Conservation (phyloP, 179 eudicot species). For the Vitellaria paradoxa region DNA sequence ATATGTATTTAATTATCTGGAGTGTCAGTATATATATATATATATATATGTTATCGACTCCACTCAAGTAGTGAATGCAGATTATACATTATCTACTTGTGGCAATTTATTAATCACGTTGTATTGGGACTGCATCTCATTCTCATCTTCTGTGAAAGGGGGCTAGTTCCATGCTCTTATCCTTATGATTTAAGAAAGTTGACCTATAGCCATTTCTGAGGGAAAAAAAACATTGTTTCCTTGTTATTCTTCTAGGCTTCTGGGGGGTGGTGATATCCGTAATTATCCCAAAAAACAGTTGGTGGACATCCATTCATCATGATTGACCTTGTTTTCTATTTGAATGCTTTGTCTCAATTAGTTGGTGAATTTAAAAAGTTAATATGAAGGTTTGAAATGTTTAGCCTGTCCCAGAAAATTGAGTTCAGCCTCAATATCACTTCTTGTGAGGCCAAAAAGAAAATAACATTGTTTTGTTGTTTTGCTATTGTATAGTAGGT, state of each 20-base stretch:
- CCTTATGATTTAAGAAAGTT: not conserved
- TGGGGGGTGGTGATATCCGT: no score
- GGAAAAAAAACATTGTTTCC: not conserved
- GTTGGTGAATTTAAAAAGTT: not conserved
- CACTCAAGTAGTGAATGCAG: no score
- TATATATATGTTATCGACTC: no score
- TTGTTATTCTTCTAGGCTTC: not conserved
- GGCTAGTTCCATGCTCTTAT: not conserved
- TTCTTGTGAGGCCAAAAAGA: no score
- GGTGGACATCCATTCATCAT: not conserved
- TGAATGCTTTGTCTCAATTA: not conserved
- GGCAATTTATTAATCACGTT: not conserved
- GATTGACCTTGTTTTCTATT: not conserved
- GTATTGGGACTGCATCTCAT: not conserved
- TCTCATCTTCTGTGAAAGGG: not conserved
- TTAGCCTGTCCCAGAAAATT: not conserved
- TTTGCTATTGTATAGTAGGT: not conserved
- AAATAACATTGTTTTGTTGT: not conserved
- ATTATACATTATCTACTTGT: no score
- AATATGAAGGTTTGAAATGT: not conserved
- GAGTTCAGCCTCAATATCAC: not conserved
- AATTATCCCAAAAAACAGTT: not conserved
- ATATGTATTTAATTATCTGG: no score
- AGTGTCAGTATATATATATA: no score
- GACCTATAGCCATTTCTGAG: not conserved